A percentile compares a stretch with the other conserved stretches of the same genome.
These are phyloP conservation scores for Zygosaccharomyces pseudorouxii DNA, from an alignment of 805 yeast species.

Conservation along the genomic window DNA sequence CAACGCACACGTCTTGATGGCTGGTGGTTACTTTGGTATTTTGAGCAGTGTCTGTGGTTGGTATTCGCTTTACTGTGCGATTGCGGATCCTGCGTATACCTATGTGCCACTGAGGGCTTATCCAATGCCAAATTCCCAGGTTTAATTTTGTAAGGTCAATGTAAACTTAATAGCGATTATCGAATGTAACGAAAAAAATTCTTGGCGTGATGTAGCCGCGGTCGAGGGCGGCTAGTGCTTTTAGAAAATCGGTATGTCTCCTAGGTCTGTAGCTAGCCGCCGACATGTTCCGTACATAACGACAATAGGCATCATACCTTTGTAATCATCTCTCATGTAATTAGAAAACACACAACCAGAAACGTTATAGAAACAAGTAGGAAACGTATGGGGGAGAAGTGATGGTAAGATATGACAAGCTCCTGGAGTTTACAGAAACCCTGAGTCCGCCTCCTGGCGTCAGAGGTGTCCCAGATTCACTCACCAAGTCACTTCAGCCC, in stretches of 20 bases:
- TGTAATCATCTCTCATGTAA: not conserved
- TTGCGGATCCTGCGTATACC: conserved; percentile 54
- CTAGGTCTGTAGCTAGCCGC: too few species aligned
- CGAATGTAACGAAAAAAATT: not conserved
- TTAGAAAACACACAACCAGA: not conserved
- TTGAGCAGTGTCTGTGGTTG: conserved; percentile 53
- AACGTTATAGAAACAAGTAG: not conserved
- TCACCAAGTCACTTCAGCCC: conserved; percentile 5
- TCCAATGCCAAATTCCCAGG: conserved; percentile 47
- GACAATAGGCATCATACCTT: not conserved
- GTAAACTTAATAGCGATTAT: not conserved
- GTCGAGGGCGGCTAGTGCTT: too few species aligned
- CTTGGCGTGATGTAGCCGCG: too few species aligned
- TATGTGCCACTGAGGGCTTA: conserved; percentile 50
- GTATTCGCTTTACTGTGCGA: conserved; percentile 61
- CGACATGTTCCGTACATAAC: not conserved
- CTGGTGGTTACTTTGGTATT: conserved; percentile 61
- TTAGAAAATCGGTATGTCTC: too few species aligned
- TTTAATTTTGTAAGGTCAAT: not conserved
- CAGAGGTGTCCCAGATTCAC: not conserved
- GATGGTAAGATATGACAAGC: conserved; percentile 4
- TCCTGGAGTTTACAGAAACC: conserved; percentile 3
- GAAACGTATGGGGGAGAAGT: not conserved
- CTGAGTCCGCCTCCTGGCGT: not conserved
- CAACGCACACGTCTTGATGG: conserved; percentile 41